These are phyloP conservation scores for Aphanomyces astaci DNA, from an alignment of 352 stramenopile species.

Conservation along the genomic window DNA sequence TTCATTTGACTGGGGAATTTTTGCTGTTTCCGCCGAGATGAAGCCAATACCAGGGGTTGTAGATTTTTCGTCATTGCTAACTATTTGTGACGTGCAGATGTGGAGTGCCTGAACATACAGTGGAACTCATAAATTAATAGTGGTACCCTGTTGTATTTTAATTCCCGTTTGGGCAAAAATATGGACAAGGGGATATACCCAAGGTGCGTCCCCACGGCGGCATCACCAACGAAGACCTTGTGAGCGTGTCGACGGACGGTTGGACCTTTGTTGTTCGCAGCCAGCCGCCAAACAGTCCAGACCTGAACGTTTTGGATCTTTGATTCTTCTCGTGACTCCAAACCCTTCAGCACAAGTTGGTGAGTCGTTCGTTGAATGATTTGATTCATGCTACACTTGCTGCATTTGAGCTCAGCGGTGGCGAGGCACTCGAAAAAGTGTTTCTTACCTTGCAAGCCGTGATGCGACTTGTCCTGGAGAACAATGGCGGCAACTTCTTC, in stretches of 20 bases:
- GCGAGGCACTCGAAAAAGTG: neutral
- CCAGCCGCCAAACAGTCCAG: neutral
- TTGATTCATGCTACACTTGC: neutral
- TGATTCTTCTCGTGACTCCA: neutral
- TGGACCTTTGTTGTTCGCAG: too few relatives aligned
- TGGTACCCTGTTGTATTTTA: too few relatives aligned
- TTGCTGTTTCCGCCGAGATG: too few relatives aligned
- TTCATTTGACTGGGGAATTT: too few relatives aligned
- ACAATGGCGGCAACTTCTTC: neutral
- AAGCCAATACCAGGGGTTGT: too few relatives aligned
- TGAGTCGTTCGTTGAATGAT: neutral
- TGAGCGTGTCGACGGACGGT: neutral
- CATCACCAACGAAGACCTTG: slow-evolving; percentile 19
- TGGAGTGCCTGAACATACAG: too few relatives aligned
- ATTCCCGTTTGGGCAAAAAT: too few relatives aligned
- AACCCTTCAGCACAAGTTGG: neutral
- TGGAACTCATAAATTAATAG: too few relatives aligned
- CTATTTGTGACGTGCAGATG: too few relatives aligned
- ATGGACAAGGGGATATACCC: too few relatives aligned
- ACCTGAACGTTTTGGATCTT: neutral
- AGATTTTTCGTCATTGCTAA: too few relatives aligned
- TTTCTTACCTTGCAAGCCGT: neutral
- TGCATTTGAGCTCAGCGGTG: neutral
- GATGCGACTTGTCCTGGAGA: neutral
- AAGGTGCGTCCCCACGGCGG: slow-evolving; percentile 20